Evolutionary conservation across 179 eudicot genomes (phyloP).

Genomic region (Sideroxylon spinosum): DNA sequence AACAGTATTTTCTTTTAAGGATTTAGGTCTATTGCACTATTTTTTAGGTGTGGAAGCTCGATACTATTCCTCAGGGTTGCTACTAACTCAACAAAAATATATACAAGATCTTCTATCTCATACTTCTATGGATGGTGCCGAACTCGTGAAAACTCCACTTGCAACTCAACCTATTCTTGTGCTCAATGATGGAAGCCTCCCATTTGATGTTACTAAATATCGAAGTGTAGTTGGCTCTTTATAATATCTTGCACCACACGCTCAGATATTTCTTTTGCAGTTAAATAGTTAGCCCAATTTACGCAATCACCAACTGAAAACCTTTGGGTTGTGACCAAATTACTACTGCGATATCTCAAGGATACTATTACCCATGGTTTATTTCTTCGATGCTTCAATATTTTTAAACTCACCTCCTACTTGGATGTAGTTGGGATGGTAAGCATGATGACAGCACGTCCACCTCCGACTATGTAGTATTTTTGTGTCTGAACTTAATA

Average conservation of each 20-base stretch:
- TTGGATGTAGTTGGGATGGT: not conserved
- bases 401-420: not conserved
- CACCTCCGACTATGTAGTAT: not conserved
- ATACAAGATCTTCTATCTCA: not conserved
- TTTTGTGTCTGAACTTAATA: not conserved
- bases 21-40: not conserved
- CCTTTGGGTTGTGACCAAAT: not conserved
- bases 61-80: not conserved
- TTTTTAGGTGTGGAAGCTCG: not conserved
- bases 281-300: not conserved
- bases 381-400: not conserved
- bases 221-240: not conserved
- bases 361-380: not conserved
- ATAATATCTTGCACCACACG: constrained; percentile 10
- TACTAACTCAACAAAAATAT: not conserved
- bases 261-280: not conserved
- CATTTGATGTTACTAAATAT: not conserved
- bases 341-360: too few relatives aligned
- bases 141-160: not conserved
- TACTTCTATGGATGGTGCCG: not conserved
- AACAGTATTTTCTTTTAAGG: not conserved
- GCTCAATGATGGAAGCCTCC: not conserved
- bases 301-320: not conserved
- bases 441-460: not conserved
- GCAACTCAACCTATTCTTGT: not conserved